Base-by-base conservation (phyloP, 2,329 filamentous ascomycete genomes). In the Arthrobotrys pseudoclavata region DNA sequence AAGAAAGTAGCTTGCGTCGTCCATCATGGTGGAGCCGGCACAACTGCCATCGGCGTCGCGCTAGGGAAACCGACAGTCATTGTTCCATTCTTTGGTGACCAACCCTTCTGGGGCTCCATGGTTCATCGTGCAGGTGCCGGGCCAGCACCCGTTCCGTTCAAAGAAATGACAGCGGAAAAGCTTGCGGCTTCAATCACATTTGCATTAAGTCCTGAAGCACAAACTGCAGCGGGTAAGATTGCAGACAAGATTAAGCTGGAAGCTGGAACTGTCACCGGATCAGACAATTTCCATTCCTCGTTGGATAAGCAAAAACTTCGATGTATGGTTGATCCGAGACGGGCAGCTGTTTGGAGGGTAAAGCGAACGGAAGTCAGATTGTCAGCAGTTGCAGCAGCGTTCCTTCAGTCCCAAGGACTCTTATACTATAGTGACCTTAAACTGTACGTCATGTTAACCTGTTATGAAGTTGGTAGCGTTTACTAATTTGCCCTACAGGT, bases 11-110 rank as follows among this genome's bases (percentile, higher is more conserved):
- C 92, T 0, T 91, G 89, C 50, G 93, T 97, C 0, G 91, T 96
- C 4, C 94, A 97, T 82, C 93, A 97, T 79, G 94, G 93, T 22
- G 93, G 94, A 72, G 93, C 93, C 7, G 93, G 93, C 18, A 97
- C 93, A 1, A 96, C 93, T 0, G 93, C 93, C 0, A 92, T 93
- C 0, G 93, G 93, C n/a, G 92, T 97, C 77, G 88, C 91, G 18
- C 88, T 90, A 0, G 93, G 93, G 24, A 90, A 90, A 67, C 93
- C 93, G 1, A 97, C 93, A 0, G 88, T 96, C 1, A 87, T 97
- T 1, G 90, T 97, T 0, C 93, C 93, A 0, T 97, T 97, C 85
- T 97, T 94, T 82, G 92, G 92, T 1, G 92, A 95, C 80, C 92
- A 95, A 83, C 91, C 91, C 0, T 95, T 94, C 81, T 94, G 92